A percentile compares a stretch with the other conserved stretches of the same genome.
phyloP scores from a whole-genome alignment of 371 early-diverging fungal genomes.

The Lichtheimia ramosa region DNA sequence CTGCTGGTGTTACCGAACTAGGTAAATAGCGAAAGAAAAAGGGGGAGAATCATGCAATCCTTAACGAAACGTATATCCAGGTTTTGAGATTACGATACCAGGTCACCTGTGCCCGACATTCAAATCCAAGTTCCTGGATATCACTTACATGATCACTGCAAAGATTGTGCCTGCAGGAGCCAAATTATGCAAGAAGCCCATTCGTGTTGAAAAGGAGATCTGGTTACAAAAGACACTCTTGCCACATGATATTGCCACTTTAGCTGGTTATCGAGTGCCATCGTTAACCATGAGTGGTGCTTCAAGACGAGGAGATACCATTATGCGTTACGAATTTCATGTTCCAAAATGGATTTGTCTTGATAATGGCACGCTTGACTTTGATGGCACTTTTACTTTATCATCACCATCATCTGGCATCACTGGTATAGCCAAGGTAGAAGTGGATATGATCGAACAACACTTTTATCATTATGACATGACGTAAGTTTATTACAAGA shows the following conservation, averaged over 20 bases:
- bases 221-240: conserved; percentile 26
- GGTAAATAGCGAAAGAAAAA: conserved; percentile 1
- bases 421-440: conserved; percentile 17
- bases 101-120: conserved; percentile 29
- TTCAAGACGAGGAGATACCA: conserved; percentile 9
- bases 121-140: conserved; percentile 23
- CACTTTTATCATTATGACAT: conserved; percentile 21
- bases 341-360: conserved; percentile 35
- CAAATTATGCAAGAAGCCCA: conserved; percentile 23
- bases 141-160: conserved; percentile 22
- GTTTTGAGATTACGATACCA: conserved; percentile 35
- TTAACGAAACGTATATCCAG: not conserved
- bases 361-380: conserved; percentile 18
- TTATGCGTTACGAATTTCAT: conserved; percentile 21
- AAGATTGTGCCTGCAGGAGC: conserved; percentile 15
- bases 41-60: too few species aligned
- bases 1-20: conserved; percentile 32
- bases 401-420: not conserved
- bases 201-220: conserved; percentile 15
- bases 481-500: not conserved
- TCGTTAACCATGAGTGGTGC: conserved; percentile 22
- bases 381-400: conserved; percentile 22
- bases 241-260: conserved; percentile 27
- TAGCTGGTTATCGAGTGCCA: conserved; percentile 27
- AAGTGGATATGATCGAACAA: conserved; percentile 35